Conservation (phyloP, 2,329 filamentous ascomycete species). For the Epichloe hybrida region DNA sequence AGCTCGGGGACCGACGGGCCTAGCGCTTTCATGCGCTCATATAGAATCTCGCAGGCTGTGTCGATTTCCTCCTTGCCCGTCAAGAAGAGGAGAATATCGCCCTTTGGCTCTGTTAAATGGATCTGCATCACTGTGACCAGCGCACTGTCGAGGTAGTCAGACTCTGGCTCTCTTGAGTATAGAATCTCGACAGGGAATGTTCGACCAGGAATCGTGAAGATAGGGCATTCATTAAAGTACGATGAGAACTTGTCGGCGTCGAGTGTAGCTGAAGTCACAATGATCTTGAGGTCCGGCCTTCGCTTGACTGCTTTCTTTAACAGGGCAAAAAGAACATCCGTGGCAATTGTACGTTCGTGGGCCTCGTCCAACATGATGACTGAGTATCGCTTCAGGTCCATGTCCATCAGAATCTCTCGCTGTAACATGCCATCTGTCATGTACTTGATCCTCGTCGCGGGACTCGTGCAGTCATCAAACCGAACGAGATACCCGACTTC, state of each 20-base stretch:
- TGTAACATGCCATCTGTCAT: conserved; percentile 99
- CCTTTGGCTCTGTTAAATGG: conserved; percentile 78
- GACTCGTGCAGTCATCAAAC: conserved; percentile 87
- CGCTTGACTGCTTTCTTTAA: conserved; percentile 86
- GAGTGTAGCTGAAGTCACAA: conserved; percentile 90
- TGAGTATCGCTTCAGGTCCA: conserved; percentile 77
- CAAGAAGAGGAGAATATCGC: conserved; percentile 92
- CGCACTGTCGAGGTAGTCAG: conserved; percentile 86
- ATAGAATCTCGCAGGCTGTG: conserved; percentile 81
- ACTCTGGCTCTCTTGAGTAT: conserved; percentile 88
- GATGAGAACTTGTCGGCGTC: conserved; percentile 95
- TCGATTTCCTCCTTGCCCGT: conserved; percentile 98
- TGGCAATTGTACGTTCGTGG: conserved; percentile 92
- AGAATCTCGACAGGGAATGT: conserved; percentile 94
- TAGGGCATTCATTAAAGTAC: conserved; percentile 92
- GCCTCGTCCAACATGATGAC: conserved; percentile 98
- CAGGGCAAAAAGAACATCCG: conserved; percentile 86
- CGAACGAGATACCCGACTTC: conserved; percentile 96
- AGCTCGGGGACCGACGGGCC: conserved; percentile 85
- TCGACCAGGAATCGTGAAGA: conserved; percentile 89
- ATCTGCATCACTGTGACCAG: conserved; percentile 98
- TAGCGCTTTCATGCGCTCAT: conserved; percentile 90
- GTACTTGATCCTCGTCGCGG: conserved; percentile 90
- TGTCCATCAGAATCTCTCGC: conserved; percentile 85
- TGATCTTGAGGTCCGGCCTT: conserved; percentile 79